phyloP scores from a whole-genome alignment of 78 protist genomes.

The Anaeramoeba flamelloides region DNA sequence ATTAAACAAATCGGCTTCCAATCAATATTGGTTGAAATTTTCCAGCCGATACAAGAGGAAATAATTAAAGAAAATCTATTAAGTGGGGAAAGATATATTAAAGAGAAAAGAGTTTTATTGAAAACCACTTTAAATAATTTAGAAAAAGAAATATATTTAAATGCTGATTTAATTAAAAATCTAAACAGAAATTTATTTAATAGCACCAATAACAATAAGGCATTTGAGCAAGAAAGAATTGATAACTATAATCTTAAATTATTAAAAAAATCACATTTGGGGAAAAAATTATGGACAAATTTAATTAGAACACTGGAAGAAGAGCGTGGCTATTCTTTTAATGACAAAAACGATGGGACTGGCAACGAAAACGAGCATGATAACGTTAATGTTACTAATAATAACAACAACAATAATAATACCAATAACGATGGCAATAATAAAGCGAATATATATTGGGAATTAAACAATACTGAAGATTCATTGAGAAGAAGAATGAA shows the following conservation, averaged over 20 bases:
- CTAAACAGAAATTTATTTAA: neutral
- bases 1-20: no score
- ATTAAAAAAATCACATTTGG: neutral
- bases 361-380: neutral
- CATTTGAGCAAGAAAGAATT: neutral
- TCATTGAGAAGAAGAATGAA: neutral
- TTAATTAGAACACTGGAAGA: no score
- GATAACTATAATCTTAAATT: neutral
- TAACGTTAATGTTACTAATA: neutral
- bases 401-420: neutral
- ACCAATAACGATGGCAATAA: neutral
- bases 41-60: no score
- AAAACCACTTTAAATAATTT: no score
- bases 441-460: neutral
- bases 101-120: no score
- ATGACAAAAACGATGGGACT: neutral
- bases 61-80: no score
- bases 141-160: no score
- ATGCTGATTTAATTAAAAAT: no score
- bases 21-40: no score
- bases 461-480: neutral
- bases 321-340: no score
- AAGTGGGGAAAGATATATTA: no score
- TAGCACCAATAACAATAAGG: neutral
- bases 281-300: neutral